Conservation (phyloP, 2,329 filamentous ascomycete genomes). For the Dactylellina leptospora region DNA sequence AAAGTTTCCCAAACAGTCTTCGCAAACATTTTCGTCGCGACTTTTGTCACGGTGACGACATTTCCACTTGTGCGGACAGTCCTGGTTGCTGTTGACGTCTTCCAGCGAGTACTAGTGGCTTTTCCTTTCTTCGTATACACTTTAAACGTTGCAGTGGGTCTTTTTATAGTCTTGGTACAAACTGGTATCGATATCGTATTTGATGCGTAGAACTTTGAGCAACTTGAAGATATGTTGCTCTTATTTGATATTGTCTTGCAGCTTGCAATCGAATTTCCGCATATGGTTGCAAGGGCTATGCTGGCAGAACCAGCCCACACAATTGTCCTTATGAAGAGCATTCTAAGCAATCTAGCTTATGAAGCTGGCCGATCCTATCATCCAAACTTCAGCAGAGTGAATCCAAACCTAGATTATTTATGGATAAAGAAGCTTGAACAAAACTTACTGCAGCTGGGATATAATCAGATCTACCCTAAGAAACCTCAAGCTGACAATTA, state of each 20-base stretch:
- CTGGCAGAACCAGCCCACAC: too few relatives aligned
- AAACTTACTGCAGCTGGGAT: too few relatives aligned
- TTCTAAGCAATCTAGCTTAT: too few relatives aligned
- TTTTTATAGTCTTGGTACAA: neutral
- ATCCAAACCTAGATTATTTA: too few relatives aligned
- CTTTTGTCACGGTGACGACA: neutral
- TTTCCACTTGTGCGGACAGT: neutral
- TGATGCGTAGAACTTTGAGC: neutral
- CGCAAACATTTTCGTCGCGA: neutral
- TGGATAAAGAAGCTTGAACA: too few relatives aligned
- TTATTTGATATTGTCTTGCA: neutral
- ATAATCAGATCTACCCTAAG: too few relatives aligned
- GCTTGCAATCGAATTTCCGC: neutral
- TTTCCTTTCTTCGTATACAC: constrained; percentile 14
- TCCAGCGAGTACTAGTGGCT: constrained; percentile 1
- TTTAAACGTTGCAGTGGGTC: neutral
- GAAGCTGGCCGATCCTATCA: too few relatives aligned
- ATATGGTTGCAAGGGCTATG: neutral
- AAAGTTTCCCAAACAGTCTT: neutral
- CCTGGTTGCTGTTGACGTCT: constrained; percentile 1
- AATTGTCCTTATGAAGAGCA: too few relatives aligned
- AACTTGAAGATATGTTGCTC: neutral
- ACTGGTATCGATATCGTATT: neutral
- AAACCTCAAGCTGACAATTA: too few relatives aligned
- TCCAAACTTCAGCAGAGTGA: too few relatives aligned